A percentile compares a stretch with the other conserved stretches of the same genome.
Evolutionary conservation across 768 basidiomycete species (phyloP).

Genomic region (Grammothele lineata): DNA sequence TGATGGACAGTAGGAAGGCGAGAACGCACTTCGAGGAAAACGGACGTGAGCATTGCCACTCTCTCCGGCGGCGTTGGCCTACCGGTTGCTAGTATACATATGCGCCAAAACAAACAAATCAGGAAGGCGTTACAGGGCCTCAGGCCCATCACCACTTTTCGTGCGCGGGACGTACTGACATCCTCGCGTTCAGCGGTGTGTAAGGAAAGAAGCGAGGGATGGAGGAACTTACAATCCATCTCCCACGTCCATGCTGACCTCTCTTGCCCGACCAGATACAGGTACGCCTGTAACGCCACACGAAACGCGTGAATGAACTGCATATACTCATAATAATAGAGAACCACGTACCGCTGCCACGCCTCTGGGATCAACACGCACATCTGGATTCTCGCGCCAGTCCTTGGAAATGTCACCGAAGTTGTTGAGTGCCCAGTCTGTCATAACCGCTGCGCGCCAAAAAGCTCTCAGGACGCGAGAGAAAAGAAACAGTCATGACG

Average conservation of each 20-base stretch:
- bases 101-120: no score
- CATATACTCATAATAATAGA: background rate
- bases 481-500: background rate
- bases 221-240: constrained; percentile 61
- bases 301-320: background rate
- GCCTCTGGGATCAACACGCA: constrained; percentile 54
- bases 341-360: constrained; percentile 55
- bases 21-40: no score
- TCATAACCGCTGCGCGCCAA: constrained; percentile 29
- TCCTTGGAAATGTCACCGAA: constrained; percentile 19
- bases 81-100: no score
- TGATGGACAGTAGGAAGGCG: no score
- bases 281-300: constrained; percentile 47
- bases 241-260: constrained; percentile 78
- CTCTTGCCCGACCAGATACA: constrained; percentile 65
- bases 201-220: no score
- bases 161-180: constrained; percentile 46
- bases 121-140: no score
- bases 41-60: no score
- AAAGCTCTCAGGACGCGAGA: background rate
- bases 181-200: constrained; percentile 3
- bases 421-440: constrained; percentile 30
- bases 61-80: no score
- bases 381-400: constrained; percentile 43
- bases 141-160: constrained; percentile 55